Evolutionary conservation across 306 rosid species (phyloP).

Genomic region (Fragaria nilgerrensis): DNA sequence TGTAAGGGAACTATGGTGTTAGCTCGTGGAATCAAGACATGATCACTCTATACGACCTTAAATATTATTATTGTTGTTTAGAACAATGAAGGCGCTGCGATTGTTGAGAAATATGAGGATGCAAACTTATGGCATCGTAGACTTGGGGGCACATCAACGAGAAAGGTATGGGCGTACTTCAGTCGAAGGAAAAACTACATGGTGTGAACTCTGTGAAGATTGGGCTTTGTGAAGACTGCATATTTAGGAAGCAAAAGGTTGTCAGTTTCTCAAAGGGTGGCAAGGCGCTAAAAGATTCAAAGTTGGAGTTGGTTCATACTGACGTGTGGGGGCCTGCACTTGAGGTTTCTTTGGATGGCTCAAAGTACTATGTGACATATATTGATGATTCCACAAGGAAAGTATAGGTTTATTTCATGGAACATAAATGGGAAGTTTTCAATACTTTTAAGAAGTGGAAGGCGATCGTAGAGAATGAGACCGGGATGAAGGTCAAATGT

Average conservation of each 20-base stretch:
- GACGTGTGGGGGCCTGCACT: background rate
- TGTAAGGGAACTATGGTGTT: conserved; percentile 1
- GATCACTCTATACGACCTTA: background rate
- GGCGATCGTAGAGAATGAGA: background rate
- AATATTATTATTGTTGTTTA: background rate
- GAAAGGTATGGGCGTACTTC: background rate
- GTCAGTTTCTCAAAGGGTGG: background rate
- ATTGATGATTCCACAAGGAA: conserved; percentile 1
- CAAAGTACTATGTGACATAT: background rate
- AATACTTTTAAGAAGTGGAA: background rate
- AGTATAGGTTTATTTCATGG: background rate
- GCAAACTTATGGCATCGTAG: background rate
- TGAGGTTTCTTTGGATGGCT: background rate
- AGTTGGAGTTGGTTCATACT: background rate
- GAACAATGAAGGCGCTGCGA: background rate
- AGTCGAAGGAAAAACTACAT: background rate
- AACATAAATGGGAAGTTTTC: background rate
- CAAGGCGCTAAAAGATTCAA: background rate
- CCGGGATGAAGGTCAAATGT: background rate
- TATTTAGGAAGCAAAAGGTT: background rate
- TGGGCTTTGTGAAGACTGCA: background rate
- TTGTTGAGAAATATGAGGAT: background rate
- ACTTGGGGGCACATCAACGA: background rate
- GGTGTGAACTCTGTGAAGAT: background rate
- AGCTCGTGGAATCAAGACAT: background rate